Evolutionary conservation across 768 basidiomycete species (phyloP).

Genomic region (Leucocoprinus leucothites): DNA sequence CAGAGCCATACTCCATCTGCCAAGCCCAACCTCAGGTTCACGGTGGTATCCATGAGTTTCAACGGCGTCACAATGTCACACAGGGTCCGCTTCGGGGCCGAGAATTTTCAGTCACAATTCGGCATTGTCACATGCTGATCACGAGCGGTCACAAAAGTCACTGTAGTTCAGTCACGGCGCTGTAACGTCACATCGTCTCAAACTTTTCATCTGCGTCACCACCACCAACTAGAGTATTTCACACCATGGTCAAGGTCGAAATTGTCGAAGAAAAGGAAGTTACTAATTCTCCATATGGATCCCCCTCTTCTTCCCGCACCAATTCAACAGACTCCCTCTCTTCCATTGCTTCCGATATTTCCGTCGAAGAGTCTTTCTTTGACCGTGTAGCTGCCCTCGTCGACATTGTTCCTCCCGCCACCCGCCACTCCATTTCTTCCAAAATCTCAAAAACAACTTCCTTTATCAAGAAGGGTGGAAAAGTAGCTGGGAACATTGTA

Average conservation of each 20-base stretch:
- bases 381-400: slow-evolving; percentile 90
- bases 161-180: too few species aligned
- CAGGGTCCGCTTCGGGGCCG: slow-evolving; percentile 12
- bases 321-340: slow-evolving; percentile 74
- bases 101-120: slow-evolving; percentile 8
- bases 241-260: slow-evolving; percentile 88
- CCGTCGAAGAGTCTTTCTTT: slow-evolving; percentile 75
- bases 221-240: slow-evolving; percentile 16
- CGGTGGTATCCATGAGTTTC: background rate
- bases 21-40: slow-evolving; percentile 8
- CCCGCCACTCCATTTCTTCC: slow-evolving; percentile 71
- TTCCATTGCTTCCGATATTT: slow-evolving; percentile 70
- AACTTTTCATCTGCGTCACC: slow-evolving; percentile 22
- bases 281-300: slow-evolving; percentile 66
- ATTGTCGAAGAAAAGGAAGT: slow-evolving; percentile 83
- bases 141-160: slow-evolving; percentile 13
- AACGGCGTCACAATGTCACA: slow-evolving; percentile 6
- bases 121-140: slow-evolving; percentile 3
- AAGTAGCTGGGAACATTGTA: slow-evolving; percentile 80
- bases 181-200: slow-evolving; percentile 10
- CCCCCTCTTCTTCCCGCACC: slow-evolving; percentile 70
- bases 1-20: background rate
- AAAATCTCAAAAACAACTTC: slow-evolving; percentile 57
- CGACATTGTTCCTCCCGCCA: slow-evolving; percentile 93
- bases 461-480: slow-evolving; percentile 64